phyloP scores from a whole-genome alignment of 163 green algal genomes.

The Chlamydomonas reinhardtii region DNA sequence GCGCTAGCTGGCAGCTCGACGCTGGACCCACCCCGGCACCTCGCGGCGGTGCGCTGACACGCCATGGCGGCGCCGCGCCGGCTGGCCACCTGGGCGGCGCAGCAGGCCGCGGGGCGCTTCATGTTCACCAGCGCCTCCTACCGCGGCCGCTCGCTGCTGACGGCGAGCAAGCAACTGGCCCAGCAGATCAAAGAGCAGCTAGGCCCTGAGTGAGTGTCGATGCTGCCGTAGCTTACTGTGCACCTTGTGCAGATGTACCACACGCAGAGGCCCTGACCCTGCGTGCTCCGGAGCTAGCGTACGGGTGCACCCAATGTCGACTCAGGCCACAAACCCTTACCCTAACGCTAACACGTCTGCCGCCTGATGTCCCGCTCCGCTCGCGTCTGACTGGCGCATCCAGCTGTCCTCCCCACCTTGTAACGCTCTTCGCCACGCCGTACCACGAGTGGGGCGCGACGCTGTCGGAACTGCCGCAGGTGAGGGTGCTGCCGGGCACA shows the following conservation, averaged over 20 bases:
- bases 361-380: not conserved
- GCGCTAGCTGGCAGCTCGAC: too few relatives aligned
- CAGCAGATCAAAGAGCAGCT: not conserved
- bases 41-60: too few relatives aligned
- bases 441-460: slow-evolving; percentile 9
- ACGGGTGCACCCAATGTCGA: too few relatives aligned
- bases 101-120: not conserved
- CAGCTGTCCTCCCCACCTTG: slow-evolving; percentile 20
- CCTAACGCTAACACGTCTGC: too few relatives aligned
- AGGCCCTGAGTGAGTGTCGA: not conserved
- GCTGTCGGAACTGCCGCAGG: slow-evolving; percentile 25
- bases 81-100: too few relatives aligned
- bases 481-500: not conserved
- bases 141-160: not conserved
- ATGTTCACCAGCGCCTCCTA: not conserved
- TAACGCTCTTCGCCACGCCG: slow-evolving; percentile 24
- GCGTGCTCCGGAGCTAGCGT: too few relatives aligned
- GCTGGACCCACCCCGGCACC: too few relatives aligned
- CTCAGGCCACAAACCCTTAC: too few relatives aligned
- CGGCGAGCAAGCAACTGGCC: not conserved
- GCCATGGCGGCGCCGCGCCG: too few relatives aligned
- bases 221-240: too few relatives aligned
- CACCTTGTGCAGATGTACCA: too few relatives aligned
- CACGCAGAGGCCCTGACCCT: too few relatives aligned
- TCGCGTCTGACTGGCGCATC: not conserved